Evolutionary conservation across 2,329 filamentous ascomycete genomes (phyloP).

Genomic region (Stagonosporopsis vannaccii): DNA sequence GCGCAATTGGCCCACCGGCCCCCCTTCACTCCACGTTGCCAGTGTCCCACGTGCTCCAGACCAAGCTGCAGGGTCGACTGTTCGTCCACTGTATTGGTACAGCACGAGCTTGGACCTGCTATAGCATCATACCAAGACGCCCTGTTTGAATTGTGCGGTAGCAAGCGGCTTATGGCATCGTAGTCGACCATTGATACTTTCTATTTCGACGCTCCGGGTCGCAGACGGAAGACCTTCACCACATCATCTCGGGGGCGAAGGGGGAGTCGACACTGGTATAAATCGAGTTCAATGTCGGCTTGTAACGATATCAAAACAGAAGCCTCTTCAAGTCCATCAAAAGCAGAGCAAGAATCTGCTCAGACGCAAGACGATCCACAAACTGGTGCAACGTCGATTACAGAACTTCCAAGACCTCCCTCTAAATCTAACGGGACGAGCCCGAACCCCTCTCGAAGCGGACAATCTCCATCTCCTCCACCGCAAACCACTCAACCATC

Average conservation of each 20-base stretch:
- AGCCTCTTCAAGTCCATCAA: neutral
- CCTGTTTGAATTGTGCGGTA: slow-evolving; percentile 33
- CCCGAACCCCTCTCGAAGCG: slow-evolving; percentile 13
- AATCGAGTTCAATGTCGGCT: slow-evolving; percentile 7
- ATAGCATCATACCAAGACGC: slow-evolving; percentile 26
- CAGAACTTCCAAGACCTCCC: slow-evolving; percentile 24
- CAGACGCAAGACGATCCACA: slow-evolving; percentile 15
- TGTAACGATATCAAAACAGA: neutral
- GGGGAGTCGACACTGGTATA: slow-evolving; percentile 31
- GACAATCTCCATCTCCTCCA: slow-evolving; percentile 19
- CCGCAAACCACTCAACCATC: slow-evolving; percentile 9
- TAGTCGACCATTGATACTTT: slow-evolving; percentile 25
- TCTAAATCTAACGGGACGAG: slow-evolving; percentile 37
- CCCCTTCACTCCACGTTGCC: slow-evolving; percentile 29
- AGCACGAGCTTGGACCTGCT: slow-evolving; percentile 30
- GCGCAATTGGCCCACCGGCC: slow-evolving; percentile 22
- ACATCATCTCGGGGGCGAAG: slow-evolving; percentile 21
- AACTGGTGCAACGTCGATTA: neutral
- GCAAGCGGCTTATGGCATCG: slow-evolving; percentile 35
- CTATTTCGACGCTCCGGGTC: slow-evolving; percentile 35
- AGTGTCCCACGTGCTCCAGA: slow-evolving; percentile 5
- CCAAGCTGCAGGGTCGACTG: slow-evolving; percentile 1
- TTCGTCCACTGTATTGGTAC: slow-evolving; percentile 1
- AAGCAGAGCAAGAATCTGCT: slow-evolving; percentile 16
- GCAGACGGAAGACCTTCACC: slow-evolving; percentile 18